Percentiles rank a stretch among this genome's conserved stretches.
These are phyloP conservation scores for Coemansia aciculifera DNA, from an alignment of 192 early-diverging fungal species.

Conservation along the genomic window DNA sequence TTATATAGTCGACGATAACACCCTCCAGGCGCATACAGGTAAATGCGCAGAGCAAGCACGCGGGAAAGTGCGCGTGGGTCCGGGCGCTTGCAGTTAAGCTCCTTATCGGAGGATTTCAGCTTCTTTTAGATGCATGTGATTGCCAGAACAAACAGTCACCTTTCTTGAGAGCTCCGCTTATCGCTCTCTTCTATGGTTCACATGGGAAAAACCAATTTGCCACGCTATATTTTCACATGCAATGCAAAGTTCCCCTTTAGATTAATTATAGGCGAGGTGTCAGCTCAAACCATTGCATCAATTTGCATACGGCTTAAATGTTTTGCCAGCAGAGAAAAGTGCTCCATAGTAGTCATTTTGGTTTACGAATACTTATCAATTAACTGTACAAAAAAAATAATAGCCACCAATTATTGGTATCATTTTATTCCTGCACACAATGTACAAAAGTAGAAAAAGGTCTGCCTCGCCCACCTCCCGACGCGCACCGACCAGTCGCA, in stretches of 20 bases:
- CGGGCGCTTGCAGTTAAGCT: neutral
- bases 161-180: neutral
- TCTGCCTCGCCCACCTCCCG: neutral
- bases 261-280: neutral
- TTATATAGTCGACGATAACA: neutral
- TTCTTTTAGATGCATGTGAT: slow-evolving; percentile 9
- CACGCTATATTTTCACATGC: neutral
- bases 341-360: neutral
- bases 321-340: neutral
- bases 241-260: neutral
- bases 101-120: slow-evolving; percentile 37
- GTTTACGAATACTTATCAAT: neutral
- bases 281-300: neutral
- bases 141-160: slow-evolving; percentile 6
- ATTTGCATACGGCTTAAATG: neutral
- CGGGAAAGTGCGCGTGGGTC: neutral
- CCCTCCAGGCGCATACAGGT: neutral
- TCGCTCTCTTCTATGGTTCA: neutral
- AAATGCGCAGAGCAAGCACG: neutral
- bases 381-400: neutral
- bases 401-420: neutral
- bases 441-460: slow-evolving; percentile 8
- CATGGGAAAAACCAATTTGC: neutral
- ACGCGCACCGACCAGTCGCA: neutral
- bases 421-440: neutral